Percentiles rank a stretch among this genome's conserved stretches.
These are phyloP conservation scores for Penicillium alfredii DNA, from an alignment of 495 filamentous ascomycete species.

Conservation along the genomic window DNA sequence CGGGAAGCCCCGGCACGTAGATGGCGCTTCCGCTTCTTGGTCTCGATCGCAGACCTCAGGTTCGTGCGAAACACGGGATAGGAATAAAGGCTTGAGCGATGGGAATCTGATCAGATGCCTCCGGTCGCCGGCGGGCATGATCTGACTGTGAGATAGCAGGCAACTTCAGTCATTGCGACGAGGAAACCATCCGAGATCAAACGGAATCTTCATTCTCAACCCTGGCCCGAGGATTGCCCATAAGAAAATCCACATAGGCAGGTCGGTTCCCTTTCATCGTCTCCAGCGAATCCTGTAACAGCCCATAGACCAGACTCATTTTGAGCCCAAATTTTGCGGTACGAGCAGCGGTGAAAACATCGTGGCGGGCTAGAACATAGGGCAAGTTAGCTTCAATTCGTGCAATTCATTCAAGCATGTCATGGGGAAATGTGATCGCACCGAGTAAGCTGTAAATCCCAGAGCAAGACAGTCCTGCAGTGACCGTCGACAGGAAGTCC, in stretches of 20 bases:
- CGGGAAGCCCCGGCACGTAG: no score
- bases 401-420: no score
- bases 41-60: no score
- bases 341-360: conserved; percentile 73
- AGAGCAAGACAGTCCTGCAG: conserved; percentile 73
- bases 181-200: conserved; percentile 8
- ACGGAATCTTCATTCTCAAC: conserved; percentile 10
- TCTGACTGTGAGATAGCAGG: no score
- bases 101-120: no score
- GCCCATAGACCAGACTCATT: conserved; percentile 72
- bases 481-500: conserved; percentile 69
- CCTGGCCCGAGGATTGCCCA: conserved; percentile 33
- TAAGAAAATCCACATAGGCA: conserved; percentile 64
- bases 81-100: no score
- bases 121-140: no score
- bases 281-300: conserved; percentile 67
- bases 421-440: conserved; percentile 37
- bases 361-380: conserved; percentile 61
- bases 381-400: conserved; percentile 13
- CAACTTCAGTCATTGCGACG: no score
- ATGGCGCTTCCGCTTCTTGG: no score
- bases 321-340: conserved; percentile 75
- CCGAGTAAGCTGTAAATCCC: conserved; percentile 85
- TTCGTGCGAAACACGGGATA: no score
- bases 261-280: conserved; percentile 60